A percentile compares a stretch with the other conserved stretches of the same genome.
Conservation (phyloP, 345 rosid species). For the Acer campestre region DNA sequence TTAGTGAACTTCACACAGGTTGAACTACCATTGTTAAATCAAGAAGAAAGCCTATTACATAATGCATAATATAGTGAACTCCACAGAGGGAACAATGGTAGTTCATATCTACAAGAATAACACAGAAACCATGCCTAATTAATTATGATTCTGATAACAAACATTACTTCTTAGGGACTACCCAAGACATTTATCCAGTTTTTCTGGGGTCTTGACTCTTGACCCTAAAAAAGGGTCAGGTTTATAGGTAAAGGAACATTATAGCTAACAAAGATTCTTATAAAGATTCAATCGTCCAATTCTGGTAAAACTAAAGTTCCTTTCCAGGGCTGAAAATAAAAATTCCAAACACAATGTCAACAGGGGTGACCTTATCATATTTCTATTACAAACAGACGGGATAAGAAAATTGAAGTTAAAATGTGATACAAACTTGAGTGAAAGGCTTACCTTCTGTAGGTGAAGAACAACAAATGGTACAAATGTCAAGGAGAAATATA, state of each 20-base stretch:
- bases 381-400: not conserved
- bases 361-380: constrained; percentile 1
- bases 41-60: not conserved
- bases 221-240: not conserved
- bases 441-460: constrained; percentile 73
- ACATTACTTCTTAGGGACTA: not conserved
- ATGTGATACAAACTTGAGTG: constrained; percentile 15
- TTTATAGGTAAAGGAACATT: not conserved
- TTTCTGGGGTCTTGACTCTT: too few relatives aligned
- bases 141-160: not conserved
- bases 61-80: not conserved
- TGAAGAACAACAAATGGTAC: constrained; percentile 96
- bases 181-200: not conserved
- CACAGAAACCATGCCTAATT: not conserved
- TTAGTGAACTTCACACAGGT: not conserved
- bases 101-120: not conserved
- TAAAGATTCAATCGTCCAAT: not conserved
- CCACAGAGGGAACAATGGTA: not conserved
- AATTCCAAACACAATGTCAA: not conserved
- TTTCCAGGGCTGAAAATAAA: not conserved
- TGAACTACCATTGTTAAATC: not conserved
- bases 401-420: not conserved
- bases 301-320: not conserved
- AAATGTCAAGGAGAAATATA: constrained; percentile 95
- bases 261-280: not conserved